phyloP scores from a whole-genome alignment of 2,329 filamentous ascomycete genomes.

The Parastagonospora nodorum region DNA sequence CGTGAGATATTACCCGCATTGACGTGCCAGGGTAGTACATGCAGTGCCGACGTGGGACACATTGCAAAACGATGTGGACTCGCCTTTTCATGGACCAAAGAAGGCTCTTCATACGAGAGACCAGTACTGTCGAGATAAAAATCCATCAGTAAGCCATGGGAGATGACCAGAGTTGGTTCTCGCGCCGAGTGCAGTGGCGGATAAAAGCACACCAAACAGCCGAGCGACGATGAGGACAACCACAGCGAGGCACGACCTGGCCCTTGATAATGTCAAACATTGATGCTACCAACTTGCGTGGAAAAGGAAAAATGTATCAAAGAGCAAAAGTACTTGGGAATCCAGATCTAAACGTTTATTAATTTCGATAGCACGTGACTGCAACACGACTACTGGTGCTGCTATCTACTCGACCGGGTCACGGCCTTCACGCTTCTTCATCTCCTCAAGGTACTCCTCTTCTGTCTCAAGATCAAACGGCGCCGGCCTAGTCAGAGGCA shows the following conservation, averaged over 20 bases:
- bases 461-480: constrained; percentile 56
- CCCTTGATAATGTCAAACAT: neutral
- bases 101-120: no score
- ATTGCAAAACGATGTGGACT: no score
- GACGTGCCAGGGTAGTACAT: neutral
- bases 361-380: no score
- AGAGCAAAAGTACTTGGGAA: no score
- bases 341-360: no score
- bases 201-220: constrained; percentile 1
- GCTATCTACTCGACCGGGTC: constrained; percentile 49
- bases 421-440: constrained; percentile 47
- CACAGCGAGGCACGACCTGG: neutral
- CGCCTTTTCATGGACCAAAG: no score
- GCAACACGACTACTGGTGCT: no score
- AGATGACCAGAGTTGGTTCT: no score
- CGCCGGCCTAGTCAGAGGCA: constrained; percentile 60
- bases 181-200: neutral
- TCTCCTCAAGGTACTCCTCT: constrained; percentile 55
- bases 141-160: no score
- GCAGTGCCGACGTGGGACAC: neutral
- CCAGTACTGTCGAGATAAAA: no score
- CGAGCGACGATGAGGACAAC: neutral
- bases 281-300: no score
- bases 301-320: no score
- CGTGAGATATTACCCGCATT: constrained; percentile 24